Percentiles rank a stretch among this genome's conserved stretches.
Evolutionary conservation across 2,329 filamentous ascomycete genomes (phyloP).

Genomic region (Eutypella sp.): DNA sequence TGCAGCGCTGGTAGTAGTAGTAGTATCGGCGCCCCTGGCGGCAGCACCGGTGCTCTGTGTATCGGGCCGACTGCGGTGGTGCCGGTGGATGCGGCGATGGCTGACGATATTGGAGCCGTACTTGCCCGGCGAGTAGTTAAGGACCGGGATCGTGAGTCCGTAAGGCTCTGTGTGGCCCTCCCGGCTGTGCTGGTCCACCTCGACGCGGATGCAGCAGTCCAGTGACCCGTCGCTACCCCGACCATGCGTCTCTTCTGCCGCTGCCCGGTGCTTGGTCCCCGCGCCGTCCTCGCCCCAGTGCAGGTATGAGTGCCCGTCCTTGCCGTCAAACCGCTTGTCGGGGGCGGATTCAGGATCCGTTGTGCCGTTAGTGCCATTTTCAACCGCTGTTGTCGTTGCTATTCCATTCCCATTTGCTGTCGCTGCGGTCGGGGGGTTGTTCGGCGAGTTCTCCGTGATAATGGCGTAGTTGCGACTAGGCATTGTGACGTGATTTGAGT

Average conservation of each 20-base stretch:
- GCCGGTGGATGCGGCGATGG: conserved; percentile 16
- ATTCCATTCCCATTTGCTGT: conserved; percentile 6
- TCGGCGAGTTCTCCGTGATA: conserved; percentile 79
- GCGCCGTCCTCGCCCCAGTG: conserved; percentile 73
- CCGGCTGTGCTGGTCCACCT: conserved; percentile 78
- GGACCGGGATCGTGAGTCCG: conserved; percentile 74
- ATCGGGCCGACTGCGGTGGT: conserved; percentile 21
- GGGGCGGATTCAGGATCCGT: conserved; percentile 3
- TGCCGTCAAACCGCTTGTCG: conserved; percentile 34
- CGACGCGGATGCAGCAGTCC: conserved; percentile 80
- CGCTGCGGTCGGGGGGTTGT: conserved; percentile 31
- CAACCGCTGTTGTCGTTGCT: conserved; percentile 8
- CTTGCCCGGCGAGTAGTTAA: conserved; percentile 36
- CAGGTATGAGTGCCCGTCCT: conserved; percentile 66
- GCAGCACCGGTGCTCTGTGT: conserved; percentile 12
- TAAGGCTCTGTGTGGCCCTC: conserved; percentile 78
- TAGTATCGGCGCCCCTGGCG: neutral
- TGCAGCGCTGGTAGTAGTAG: neutral
- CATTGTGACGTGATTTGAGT: conserved; percentile 81
- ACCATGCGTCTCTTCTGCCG: conserved; percentile 49
- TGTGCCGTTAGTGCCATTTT: conserved; percentile 4
- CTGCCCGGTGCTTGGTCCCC: conserved; percentile 73
- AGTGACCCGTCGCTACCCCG: conserved; percentile 56
- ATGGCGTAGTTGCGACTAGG: conserved; percentile 90
- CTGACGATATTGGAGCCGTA: conserved; percentile 18